Base-by-base conservation (phyloP, 805 yeast species). In the Candida loeiensis region DNA sequence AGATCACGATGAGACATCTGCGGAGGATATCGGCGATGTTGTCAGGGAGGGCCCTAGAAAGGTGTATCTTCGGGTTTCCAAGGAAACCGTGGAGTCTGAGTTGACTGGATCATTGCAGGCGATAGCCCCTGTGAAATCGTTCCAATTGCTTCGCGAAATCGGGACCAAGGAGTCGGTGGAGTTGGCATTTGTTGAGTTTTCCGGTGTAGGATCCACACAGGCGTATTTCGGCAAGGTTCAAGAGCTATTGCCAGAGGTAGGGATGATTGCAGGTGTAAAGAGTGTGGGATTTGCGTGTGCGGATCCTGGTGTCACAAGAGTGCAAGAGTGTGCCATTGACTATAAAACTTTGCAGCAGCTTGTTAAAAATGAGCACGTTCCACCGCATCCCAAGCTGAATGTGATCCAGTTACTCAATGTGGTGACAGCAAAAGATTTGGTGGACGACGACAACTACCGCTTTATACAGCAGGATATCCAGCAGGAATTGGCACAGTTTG, bases 361-460 rank as follows among this genome's bases (percentile, higher is more conserved):
- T 39, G 74, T 63, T 3, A 54, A 54, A 25, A 64, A 64, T 45
- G 66, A 68, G 47, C 45, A 53, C 27, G 69, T 64, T 3, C 47
- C 63, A 1, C 53, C 58, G 6, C 69, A 64, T 29, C 59, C 67
- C 2, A 66, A 61, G 43, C 74, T 67, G 73, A 69, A 56, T 12
- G 87, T 85, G 1, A 54, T 90, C 6, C 79, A 83, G 41, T 59
- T 89, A 3, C 56, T 85, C 26, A 90, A 89, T 53, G 64, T 79
- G 34, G 71, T 86, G 1, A 73, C 82, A 2, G 74, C 82, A 1
- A 77, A 78, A 25, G 95, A 85, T 46, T 59, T 86, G 39, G 59
- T 71, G 15, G 77, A 77, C 31, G 76, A 71, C 18, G 56, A 55
- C 0, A 72, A 66, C 21, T 77, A 65, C 47, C 61, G 69, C 17